Evolutionary conservation across 2,329 filamentous ascomycete genomes (phyloP).

Genomic region (Septoria linicola): DNA sequence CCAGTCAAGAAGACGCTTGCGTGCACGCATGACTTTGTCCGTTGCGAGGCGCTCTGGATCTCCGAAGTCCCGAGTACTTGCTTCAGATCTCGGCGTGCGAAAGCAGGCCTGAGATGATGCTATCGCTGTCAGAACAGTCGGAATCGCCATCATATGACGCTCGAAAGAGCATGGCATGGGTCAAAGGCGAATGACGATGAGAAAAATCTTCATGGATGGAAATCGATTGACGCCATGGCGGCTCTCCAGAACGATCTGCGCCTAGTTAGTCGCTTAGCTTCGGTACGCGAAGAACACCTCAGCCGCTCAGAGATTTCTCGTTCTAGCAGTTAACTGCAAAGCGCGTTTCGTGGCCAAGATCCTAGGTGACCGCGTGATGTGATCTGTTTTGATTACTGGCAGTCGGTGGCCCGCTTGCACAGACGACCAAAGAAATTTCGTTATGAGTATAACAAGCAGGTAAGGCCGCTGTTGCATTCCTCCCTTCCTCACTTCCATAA

Average conservation of each 20-base stretch:
- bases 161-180: background rate
- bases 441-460: slow-evolving; percentile 15
- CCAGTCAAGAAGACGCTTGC: slow-evolving; percentile 14
- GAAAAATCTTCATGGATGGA: slow-evolving; percentile 4
- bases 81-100: background rate
- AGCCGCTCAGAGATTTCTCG: slow-evolving; percentile 4
- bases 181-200: slow-evolving; percentile 4
- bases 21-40: slow-evolving; percentile 19
- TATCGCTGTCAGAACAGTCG: slow-evolving; percentile 21
- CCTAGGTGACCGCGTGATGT: slow-evolving; percentile 23
- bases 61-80: background rate
- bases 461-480: slow-evolving; percentile 4
- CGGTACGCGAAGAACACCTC: slow-evolving; percentile 2
- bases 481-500: slow-evolving; percentile 15
- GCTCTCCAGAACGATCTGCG: slow-evolving; percentile 6
- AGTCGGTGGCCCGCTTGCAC: slow-evolving; percentile 11
- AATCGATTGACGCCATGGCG: slow-evolving; percentile 12
- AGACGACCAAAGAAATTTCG: slow-evolving; percentile 3
- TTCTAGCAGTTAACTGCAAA: slow-evolving; percentile 26
- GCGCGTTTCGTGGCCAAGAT: slow-evolving; percentile 19
- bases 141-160: slow-evolving; percentile 10
- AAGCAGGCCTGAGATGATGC: slow-evolving; percentile 25
- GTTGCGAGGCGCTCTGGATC: slow-evolving; percentile 14
- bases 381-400: slow-evolving; percentile 18
- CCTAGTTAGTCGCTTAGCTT: slow-evolving; percentile 8